Percentiles rank a stretch among this genome's conserved stretches.
phyloP scores from a whole-genome alignment of 371 early-diverging fungal genomes.

The Lichtheimia ramosa region DNA sequence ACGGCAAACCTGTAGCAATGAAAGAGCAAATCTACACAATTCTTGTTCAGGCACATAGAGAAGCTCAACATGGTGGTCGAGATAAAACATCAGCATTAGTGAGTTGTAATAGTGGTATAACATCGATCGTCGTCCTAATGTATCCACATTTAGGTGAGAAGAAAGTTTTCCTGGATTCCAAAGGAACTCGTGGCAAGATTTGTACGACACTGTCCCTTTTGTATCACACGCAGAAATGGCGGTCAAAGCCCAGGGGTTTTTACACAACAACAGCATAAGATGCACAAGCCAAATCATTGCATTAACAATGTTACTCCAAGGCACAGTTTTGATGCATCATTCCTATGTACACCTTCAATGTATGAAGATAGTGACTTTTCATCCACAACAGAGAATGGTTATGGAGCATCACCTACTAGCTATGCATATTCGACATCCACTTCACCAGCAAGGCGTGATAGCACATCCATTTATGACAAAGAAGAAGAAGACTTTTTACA shows the following conservation, averaged over 20 bases:
- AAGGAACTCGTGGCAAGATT: slow-evolving; percentile 61
- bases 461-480: slow-evolving; percentile 1
- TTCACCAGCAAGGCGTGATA: slow-evolving; percentile 1
- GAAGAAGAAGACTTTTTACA: slow-evolving; percentile 11
- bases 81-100: slow-evolving; percentile 68
- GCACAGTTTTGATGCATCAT: slow-evolving; percentile 6
- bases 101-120: slow-evolving; percentile 5
- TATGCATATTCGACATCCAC: slow-evolving; percentile 3
- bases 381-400: slow-evolving; percentile 9
- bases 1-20: slow-evolving; percentile 60
- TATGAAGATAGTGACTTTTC: slow-evolving; percentile 11
- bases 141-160: slow-evolving; percentile 42
- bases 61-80: slow-evolving; percentile 64
- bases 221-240: slow-evolving; percentile 43
- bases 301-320: background rate
- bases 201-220: slow-evolving; percentile 58
- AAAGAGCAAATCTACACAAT: slow-evolving; percentile 59
- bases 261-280: background rate
- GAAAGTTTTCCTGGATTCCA: slow-evolving; percentile 59
- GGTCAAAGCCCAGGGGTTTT: slow-evolving; percentile 20
- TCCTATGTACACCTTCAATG: slow-evolving; percentile 10
- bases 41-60: slow-evolving; percentile 55
- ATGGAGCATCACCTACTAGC: slow-evolving; percentile 6
- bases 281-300: background rate
- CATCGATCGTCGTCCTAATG: background rate